Percentiles rank a stretch among this genome's conserved stretches.
Conservation (phyloP, 495 filamentous ascomycete species). For the Pyronema domesticum region DNA sequence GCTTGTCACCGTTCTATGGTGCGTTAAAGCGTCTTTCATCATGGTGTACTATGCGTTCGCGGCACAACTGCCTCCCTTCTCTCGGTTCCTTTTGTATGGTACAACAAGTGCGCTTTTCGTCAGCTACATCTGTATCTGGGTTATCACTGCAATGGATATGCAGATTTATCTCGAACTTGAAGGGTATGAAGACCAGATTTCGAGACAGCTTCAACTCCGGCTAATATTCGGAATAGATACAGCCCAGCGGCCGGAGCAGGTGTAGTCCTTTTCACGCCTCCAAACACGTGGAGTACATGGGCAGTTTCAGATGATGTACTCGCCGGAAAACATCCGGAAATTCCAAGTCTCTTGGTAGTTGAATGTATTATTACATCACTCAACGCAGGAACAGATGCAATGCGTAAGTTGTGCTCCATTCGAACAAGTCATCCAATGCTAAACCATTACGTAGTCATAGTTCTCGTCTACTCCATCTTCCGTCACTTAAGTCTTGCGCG, state of each 20-base stretch:
- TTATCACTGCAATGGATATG: not conserved
- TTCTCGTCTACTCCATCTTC: conserved; percentile 3
- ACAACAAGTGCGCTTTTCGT: not conserved
- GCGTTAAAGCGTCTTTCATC: conserved; percentile 2
- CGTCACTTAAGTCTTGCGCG: conserved; percentile 1
- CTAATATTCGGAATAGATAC: conserved; percentile 1
- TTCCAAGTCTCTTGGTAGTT: not conserved
- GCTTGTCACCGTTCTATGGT: conserved; percentile 5
- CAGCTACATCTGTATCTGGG: not conserved
- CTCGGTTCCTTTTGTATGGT: not conserved
- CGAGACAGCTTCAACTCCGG: too few relatives aligned
- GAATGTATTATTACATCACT: conserved; percentile 3
- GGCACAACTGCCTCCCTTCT: not conserved
- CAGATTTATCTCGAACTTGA: not conserved
- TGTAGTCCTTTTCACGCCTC: conserved; percentile 4
- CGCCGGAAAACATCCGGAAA: not conserved
- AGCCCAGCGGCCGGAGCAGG: conserved; percentile 2
- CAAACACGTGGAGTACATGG: conserved; percentile 2
- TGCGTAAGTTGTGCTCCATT: not conserved
- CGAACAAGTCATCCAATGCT: not conserved
- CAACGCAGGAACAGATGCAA: conserved; percentile 1
- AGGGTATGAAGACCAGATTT: not conserved
- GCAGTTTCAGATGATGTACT: not conserved
- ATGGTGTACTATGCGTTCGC: conserved; percentile 2
- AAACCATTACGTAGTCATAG: not conserved